Percentiles rank a stretch among this genome's conserved stretches.
These are phyloP conservation scores for Eucalyptus sp. DNA, from an alignment of 345 rosid genomes.

Conservation along the genomic window DNA sequence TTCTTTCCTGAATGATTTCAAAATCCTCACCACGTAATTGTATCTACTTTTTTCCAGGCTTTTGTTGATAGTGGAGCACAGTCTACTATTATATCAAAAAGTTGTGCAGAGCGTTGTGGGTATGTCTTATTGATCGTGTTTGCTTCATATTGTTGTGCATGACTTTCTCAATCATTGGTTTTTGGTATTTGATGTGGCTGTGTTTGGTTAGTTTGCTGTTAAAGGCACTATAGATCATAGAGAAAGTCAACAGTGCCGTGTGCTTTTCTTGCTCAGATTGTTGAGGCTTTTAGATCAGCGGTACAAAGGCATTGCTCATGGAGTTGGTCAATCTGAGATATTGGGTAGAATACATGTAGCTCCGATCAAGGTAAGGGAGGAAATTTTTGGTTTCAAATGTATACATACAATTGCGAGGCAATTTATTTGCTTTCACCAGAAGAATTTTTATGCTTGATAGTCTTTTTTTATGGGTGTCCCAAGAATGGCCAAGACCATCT, in stretches of 20 bases:
- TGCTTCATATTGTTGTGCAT: background rate
- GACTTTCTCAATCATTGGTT: background rate
- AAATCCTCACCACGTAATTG: background rate
- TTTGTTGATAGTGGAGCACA: conserved; percentile 99
- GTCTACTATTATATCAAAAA: conserved; percentile 95
- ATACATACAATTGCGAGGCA: background rate
- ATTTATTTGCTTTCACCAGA: background rate
- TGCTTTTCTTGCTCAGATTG: conserved; percentile 28
- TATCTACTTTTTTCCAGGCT: conserved; percentile 40
- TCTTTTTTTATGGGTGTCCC: background rate
- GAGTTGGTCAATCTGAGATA: conserved; percentile 98
- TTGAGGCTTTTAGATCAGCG: conserved; percentile 89
- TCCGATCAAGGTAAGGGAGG: conserved; percentile 67
- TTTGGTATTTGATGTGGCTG: background rate
- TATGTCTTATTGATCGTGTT: conserved; percentile 11
- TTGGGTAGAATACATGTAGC: conserved; percentile 96
- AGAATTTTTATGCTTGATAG: background rate
- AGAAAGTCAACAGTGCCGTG: background rate
- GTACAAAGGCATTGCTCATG: conserved; percentile 93
- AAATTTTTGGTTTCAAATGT: background rate
- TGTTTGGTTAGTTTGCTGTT: background rate
- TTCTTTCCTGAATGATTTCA: background rate
- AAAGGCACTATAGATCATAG: background rate
- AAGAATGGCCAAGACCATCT: background rate
- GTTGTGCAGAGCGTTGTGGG: conserved; percentile 97